Base-by-base conservation (phyloP, 1,139 yeast species). In the Yamadazyma oceani region DNA sequence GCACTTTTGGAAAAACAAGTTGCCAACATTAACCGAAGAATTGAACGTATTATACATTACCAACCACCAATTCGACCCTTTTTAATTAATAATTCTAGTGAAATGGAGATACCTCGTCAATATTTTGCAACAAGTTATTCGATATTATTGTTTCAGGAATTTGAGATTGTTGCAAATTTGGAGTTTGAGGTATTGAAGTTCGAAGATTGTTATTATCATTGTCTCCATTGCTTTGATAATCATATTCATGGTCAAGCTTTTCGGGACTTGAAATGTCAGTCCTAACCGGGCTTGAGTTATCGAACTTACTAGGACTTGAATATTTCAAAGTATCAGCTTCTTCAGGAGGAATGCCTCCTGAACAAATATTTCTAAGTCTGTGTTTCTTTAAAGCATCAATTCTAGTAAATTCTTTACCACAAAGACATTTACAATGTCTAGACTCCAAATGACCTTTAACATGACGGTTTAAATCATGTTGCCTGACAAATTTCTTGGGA, bases 391-490 rank as follows among this genome's bases (percentile, higher is more conserved):
- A 67, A 0, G 97, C 96, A 63, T 92, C 97, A 40, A 85, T 82
- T 41, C 97, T 72, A 5, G 94, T 82, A 63, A 92, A 94, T 44
- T 83, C 84, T 62, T 89, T 90, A 14, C 97, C 97, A 64, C 98
- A 94, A 0, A 85, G 84, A 61, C 99, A 94, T 32, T 68, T 70
- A 42, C 72, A 68, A 51, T 77, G 83, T 31, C 82, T 80, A 45
- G 85, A 80, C 42, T 84, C 90, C 43, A 80, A 74, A 55, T 94
- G 99, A 15, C 92, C 87, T 57, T 88, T 89, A 44, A 80, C 81
- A 55, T 94, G 99, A 44, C 99, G 76, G 42, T 89, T 79, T 51
- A 94, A 70, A 62, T 94, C 99, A 57, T 94, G 98, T 48, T 94
- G 96, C 33, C 95, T 69, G 12, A 86, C 95, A 62, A 86, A 86